Evolutionary conservation across 2,329 filamentous ascomycete genomes (phyloP), one percentile per base, ranked within the genome.

Genomic region (Arachnomyces sp.): DNA sequence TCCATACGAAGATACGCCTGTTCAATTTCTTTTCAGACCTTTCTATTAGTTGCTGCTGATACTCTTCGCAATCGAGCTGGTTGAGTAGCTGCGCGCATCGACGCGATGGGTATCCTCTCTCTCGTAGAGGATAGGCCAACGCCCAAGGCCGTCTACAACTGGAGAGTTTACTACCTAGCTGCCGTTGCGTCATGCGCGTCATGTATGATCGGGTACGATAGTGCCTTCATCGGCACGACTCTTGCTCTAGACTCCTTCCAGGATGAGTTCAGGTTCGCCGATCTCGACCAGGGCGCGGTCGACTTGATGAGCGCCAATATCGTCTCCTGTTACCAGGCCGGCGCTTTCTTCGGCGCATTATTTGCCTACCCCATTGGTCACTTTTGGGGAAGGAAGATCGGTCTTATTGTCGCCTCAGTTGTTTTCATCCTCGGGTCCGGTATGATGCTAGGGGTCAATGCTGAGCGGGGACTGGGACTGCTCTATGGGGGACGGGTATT

Each of bases 261-360:
- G 33, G 53, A 68, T 1, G 85, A 89, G 56, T 90, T 90, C 58
- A 52, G 67, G 11, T 81, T 88, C 51, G 65, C 59, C 2, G 53
- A 62, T 2, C 74, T 80, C 63, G 61, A 56, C 3, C 39, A 57
- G 0, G 40, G 52, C 3, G 55, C 74, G n/a, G 64, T 79, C 17
- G 73, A 78, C 21, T 62, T 84, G 3, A 66, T 84, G 35, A 80
- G 78, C 53, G 70, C 80, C 52, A 90, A 89, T 59, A 87, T 89
- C 45, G 84, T 88, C 38, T 87, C 82, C 17, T 76, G 83, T 39
- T 89, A 86, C 65, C 86, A 90, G 62, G 86, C 85, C 7, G 85
- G 85, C 44, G 84, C 84, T 44, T 89, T 92, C 67, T 89, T 90
- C 51, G 86, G 86, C 37, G 77, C 80, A n/a, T 65, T 87, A 31